Conservation (phyloP, 176 grass and related monocot species). For the sorghum (Sorghum bicolor) region Sorghum_bicolor_NCBIv3 NC_012872.2:63421001-63421500, state of each 20-base stretch:
- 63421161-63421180: not conserved
- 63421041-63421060: constrained; percentile 89
- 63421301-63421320: not conserved
- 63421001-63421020: constrained; percentile 26
- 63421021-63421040: constrained; percentile 66
- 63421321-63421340: not conserved
- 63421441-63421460: not conserved
- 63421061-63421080: constrained; percentile 70
- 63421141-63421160: not conserved
- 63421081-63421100: constrained; percentile 89
- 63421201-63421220: not conserved
- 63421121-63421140: constrained; percentile 19
- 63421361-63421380: not conserved
- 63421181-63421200: not conserved
- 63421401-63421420: not conserved
- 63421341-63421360: not conserved
- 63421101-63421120: constrained; percentile 78
- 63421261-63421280: not conserved
- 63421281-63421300: not conserved
- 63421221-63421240: not conserved
- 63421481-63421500: not conserved
- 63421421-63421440: not conserved
- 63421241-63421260: not conserved
- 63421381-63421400: no score
- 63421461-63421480: not conserved